phyloP scores from a whole-genome alignment of 78 protist species.

The Monosiga brevicollis region DNA sequence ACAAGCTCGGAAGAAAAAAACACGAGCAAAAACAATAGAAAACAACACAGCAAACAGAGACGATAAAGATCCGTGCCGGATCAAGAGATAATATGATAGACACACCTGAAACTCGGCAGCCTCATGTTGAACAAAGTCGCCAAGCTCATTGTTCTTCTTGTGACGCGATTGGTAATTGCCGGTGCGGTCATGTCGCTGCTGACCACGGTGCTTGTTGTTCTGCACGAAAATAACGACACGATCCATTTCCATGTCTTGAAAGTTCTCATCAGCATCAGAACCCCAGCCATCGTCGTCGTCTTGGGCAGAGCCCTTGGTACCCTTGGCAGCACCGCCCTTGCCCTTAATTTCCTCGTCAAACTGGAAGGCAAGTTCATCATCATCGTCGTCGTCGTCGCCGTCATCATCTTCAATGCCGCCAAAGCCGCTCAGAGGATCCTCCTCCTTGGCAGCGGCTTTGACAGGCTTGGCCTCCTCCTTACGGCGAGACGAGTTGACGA shows the following conservation, averaged over 20 bases:
- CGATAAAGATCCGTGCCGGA: too few relatives aligned
- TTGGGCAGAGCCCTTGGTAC: neutral
- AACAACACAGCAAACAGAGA: too few relatives aligned
- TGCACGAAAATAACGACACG: neutral
- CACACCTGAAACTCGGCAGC: neutral
- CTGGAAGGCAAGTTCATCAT: conserved; percentile 23
- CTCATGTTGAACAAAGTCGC: conserved; percentile 1
- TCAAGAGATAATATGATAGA: too few relatives aligned
- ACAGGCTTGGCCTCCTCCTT: too few relatives aligned
- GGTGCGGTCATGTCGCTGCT: conserved; percentile 19
- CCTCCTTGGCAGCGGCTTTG: too few relatives aligned
- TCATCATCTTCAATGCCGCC: conserved; percentile 22
- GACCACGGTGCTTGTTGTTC: neutral
- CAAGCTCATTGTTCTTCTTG: conserved; percentile 29
- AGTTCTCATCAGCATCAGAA: neutral
- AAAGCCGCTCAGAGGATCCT: too few relatives aligned
- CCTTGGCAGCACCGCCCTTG: neutral
- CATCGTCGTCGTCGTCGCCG: conserved; percentile 8
- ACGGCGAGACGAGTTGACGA: too few relatives aligned
- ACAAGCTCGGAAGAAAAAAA: neutral
- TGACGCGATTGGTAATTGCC: conserved; percentile 27
- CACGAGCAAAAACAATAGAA: neutral
- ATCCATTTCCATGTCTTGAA: neutral
- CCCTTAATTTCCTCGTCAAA: conserved; percentile 15
- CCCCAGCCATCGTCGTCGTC: neutral